Evolutionary conservation across 1,139 yeast genomes (phyloP).

Genomic region (Pichia sp.): DNA sequence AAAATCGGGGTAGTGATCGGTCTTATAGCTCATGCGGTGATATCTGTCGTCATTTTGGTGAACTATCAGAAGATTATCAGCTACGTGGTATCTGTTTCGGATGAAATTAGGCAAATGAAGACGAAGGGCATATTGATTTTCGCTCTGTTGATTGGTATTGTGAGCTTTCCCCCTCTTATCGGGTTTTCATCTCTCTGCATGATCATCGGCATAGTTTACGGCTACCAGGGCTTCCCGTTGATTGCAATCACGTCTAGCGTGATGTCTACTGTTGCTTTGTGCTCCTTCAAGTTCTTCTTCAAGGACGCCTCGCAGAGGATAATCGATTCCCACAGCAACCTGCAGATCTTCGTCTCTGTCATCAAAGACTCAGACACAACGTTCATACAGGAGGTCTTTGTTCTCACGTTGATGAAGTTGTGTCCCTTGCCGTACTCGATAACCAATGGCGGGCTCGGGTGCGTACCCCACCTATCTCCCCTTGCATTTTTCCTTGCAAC

Average conservation of each 20-base stretch:
- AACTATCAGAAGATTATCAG: slow-evolving; percentile 16
- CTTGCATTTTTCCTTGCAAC: slow-evolving; percentile 68
- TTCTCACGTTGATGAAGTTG: slow-evolving; percentile 67
- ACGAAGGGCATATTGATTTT: slow-evolving; percentile 52
- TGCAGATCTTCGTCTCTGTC: slow-evolving; percentile 73
- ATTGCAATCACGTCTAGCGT: slow-evolving; percentile 62
- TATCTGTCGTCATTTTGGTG: slow-evolving; percentile 1
- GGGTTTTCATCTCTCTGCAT: slow-evolving; percentile 75
- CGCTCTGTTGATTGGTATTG: slow-evolving; percentile 43
- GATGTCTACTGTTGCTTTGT: slow-evolving; percentile 73
- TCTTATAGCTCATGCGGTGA: not conserved
- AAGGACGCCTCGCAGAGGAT: slow-evolving; percentile 48
- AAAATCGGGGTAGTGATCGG: slow-evolving; percentile 9
- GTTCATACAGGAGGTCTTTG: slow-evolving; percentile 45
- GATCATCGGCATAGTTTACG: slow-evolving; percentile 78
- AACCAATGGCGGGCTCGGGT: slow-evolving; percentile 88
- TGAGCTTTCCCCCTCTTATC: slow-evolving; percentile 81
- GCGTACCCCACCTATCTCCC: slow-evolving; percentile 68
- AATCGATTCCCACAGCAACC: slow-evolving; percentile 53
- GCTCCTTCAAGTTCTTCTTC: slow-evolving; percentile 60
- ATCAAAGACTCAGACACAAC: slow-evolving; percentile 56
- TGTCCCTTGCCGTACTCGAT: slow-evolving; percentile 93
- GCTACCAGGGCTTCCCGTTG: slow-evolving; percentile 75
- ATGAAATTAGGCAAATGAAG: slow-evolving; percentile 23
- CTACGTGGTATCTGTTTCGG: slow-evolving; percentile 18